Evolutionary conservation across 2,329 filamentous ascomycete genomes (phyloP), one percentile per base, ranked within the genome.

Genomic region (Endocalyx cinctus): DNA sequence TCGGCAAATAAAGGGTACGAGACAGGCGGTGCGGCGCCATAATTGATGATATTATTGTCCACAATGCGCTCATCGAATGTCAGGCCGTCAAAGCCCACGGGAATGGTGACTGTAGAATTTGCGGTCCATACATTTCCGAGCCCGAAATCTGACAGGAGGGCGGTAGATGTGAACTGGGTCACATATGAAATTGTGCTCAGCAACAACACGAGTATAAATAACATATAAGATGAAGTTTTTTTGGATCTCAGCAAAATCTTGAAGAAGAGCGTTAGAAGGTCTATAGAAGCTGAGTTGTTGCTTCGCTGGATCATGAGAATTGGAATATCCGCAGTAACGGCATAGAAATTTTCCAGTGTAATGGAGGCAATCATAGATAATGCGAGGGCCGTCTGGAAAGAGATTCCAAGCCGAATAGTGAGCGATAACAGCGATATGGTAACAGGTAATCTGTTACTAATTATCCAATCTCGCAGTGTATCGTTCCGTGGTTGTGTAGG

Each of bases 301-400:
- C 34, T 36, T 14, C 34, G 31, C 25, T 36, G 34, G 17, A 36
- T 36, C 34, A 36, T 10, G 5, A 36, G 18, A 4, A 17, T 23
- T 4, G 34, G 34, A 17, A 36, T 31, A 11, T 36, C 34, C 13
- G 5, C 15, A 22, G 27, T 31, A 5, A 28, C 25, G 12, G 22
- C 28, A 26, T 5, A 18, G 17, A 27, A 31, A 10, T 23, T 22
- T 15, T 36, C 34, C 15, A 36, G 28, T 14, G 28, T 23, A 16
- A 36, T 31, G 3, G 34, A 36, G 5, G 34, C 34, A 12, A 36
- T 27, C 34, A 36, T 36, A 12, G 34, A 31, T 8, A 36, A 12
- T 12, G 22, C 34, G 12, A 36, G 17, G 12, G 34, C 34, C 10
- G 34, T 36, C 12, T 36, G 34, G 10, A 17, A n/a, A 10, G 16